A percentile compares a stretch with the other conserved stretches of the same genome.
phyloP scores from a whole-genome alignment of 495 filamentous ascomycete species.

The Aspergillus wentii region DNA sequence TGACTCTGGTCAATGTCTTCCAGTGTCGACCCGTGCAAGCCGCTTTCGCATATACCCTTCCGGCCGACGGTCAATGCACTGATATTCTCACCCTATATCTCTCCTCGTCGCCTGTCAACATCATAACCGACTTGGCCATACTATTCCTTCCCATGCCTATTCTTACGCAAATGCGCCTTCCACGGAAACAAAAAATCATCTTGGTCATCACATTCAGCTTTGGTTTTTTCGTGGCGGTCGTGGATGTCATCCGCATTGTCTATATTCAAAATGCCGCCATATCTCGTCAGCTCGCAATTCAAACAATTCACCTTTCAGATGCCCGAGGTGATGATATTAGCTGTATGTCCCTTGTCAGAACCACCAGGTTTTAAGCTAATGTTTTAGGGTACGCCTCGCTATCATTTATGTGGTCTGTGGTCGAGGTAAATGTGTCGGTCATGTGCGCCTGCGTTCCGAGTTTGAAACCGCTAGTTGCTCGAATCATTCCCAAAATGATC shows the following conservation, averaged over 20 bases:
- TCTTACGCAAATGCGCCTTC: slow-evolving; percentile 77
- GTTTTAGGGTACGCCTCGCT: slow-evolving; percentile 66
- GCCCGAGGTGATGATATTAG: slow-evolving; percentile 45
- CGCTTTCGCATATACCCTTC: slow-evolving; percentile 47
- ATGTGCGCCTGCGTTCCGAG: slow-evolving; percentile 86
- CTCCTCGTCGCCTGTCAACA: slow-evolving; percentile 77
- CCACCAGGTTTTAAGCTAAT: not conserved
- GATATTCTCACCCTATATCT: slow-evolving; percentile 79
- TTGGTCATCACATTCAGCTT: slow-evolving; percentile 76
- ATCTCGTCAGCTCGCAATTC: slow-evolving; percentile 23
- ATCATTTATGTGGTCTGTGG: slow-evolving; percentile 87
- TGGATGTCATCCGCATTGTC: slow-evolving; percentile 85
- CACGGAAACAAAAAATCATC: slow-evolving; percentile 78
- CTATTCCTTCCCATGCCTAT: slow-evolving; percentile 84
- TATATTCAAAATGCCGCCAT: slow-evolving; percentile 74
- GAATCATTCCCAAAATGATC: slow-evolving; percentile 69
- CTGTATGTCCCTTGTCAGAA: slow-evolving; percentile 30
- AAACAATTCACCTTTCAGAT: slow-evolving; percentile 30
- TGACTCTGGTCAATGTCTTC: slow-evolving; percentile 84
- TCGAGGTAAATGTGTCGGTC: slow-evolving; percentile 87
- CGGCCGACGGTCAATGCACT: slow-evolving; percentile 50
- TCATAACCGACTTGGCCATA: slow-evolving; percentile 79
- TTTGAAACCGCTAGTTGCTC: slow-evolving; percentile 77
- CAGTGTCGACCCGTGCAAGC: slow-evolving; percentile 75
- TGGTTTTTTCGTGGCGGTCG: slow-evolving; percentile 79